phyloP scores from a whole-genome alignment of 805 yeast genomes.

The Ogataea minuta region DNA sequence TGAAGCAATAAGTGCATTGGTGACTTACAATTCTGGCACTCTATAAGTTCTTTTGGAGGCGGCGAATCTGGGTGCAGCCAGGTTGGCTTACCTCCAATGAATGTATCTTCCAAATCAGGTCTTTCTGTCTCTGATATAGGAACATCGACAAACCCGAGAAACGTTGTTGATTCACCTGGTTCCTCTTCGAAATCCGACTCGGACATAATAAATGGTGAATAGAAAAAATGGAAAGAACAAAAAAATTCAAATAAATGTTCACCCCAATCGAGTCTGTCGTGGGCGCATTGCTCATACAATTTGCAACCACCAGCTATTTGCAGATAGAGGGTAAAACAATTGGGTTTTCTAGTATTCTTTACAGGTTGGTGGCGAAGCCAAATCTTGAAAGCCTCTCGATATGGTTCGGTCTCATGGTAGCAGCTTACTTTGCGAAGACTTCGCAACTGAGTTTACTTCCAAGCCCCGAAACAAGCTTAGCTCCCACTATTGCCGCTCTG shows the following conservation, averaged over 20 bases:
- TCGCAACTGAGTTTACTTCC: not conserved
- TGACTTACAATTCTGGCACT: slow-evolving; percentile 65
- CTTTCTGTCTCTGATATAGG: slow-evolving; percentile 48
- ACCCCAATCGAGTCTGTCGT: slow-evolving; percentile 42
- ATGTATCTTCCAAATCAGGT: slow-evolving; percentile 60
- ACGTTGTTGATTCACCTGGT: slow-evolving; percentile 36
- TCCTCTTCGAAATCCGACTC: slow-evolving; percentile 17
- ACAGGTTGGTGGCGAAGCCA: slow-evolving; percentile 30
- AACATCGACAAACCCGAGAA: slow-evolving; percentile 64
- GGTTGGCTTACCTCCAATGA: slow-evolving; percentile 75
- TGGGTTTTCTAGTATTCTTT: slow-evolving; percentile 47
- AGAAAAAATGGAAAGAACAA: not conserved
- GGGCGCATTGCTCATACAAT: slow-evolving; percentile 48
- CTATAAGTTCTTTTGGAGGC: slow-evolving; percentile 51
- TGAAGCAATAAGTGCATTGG: slow-evolving; percentile 71
- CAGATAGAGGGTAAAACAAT: slow-evolving; percentile 39
- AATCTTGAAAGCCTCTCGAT: slow-evolving; percentile 32
- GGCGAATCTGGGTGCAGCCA: slow-evolving; percentile 64
- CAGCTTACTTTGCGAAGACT: slow-evolving; percentile 26
- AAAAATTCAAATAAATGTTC: slow-evolving; percentile 35
- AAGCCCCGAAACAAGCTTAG: not conserved
- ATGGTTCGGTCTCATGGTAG: slow-evolving; percentile 35
- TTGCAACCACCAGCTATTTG: slow-evolving; percentile 43
- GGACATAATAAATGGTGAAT: slow-evolving; percentile 2
- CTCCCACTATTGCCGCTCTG: slow-evolving; percentile 5